Conservation (phyloP, 176 grass and related monocot species). For the Zea mays region Zm-B73-REFERENCE-NAM-5.0 NC_050100.1:80908501-80909000, state of each 20-base stretch:
- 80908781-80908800: conserved; percentile 92
- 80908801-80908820: conserved; percentile 61
- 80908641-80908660: conserved; percentile 87
- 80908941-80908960: conserved; percentile 90
- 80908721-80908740: conserved; percentile 81
- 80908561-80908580: conserved; percentile 82
- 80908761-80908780: conserved; percentile 93
- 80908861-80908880: conserved; percentile 92
- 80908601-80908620: conserved; percentile 85
- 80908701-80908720: conserved; percentile 93
- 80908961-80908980: conserved; percentile 85
- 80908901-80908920: conserved; percentile 95
- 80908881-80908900: conserved; percentile 89
- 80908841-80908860: conserved; percentile 83
- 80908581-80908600: conserved; percentile 98
- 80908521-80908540: conserved; percentile 68
- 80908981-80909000: conserved; percentile 86
- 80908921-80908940: conserved; percentile 84
- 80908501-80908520: conserved; percentile 64
- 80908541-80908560: conserved; percentile 74
- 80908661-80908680: conserved; percentile 79
- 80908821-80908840: conserved; percentile 99
- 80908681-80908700: conserved; percentile 87
- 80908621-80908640: conserved; percentile 92
- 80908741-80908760: conserved; percentile 78